phyloP scores from a whole-genome alignment of 2,329 filamentous ascomycete genomes.

The Pochonia chlamydosporia region DNA sequence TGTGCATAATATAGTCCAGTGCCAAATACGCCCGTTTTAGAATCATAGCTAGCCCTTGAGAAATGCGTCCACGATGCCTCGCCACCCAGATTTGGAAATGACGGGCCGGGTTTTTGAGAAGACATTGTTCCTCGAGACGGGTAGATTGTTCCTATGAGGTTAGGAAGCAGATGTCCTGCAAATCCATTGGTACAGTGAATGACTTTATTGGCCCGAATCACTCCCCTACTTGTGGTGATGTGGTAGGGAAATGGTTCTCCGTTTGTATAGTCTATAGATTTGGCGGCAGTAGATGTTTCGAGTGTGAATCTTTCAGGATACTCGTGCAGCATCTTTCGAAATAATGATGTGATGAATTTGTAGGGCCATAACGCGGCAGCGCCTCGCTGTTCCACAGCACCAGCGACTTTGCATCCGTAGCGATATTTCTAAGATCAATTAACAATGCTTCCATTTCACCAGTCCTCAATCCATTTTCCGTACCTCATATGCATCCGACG shows the following conservation, averaged over 20 bases:
- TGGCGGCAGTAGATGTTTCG: constrained; percentile 27
- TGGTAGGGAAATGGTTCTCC: constrained; percentile 25
- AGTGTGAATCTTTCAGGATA: constrained; percentile 25
- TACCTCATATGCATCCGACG: no score
- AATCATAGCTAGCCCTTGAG: constrained; percentile 36
- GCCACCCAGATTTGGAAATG: constrained; percentile 19
- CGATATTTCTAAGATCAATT: no score
- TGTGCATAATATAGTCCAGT: constrained; percentile 16
- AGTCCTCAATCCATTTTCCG: no score
- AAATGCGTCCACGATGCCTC: constrained; percentile 41
- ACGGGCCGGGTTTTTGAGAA: constrained; percentile 33
- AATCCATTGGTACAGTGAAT: constrained; percentile 53
- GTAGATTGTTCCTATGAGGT: constrained; percentile 35
- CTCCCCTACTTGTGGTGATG: constrained; percentile 38
- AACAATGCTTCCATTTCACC: no score
- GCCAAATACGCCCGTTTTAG: constrained; percentile 35
- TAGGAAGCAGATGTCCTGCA: constrained; percentile 42
- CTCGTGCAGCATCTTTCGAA: constrained; percentile 26
- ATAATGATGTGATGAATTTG: constrained; percentile 36
- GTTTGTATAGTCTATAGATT: constrained; percentile 16
- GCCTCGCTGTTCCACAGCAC: constrained; percentile 16
- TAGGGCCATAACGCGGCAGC: constrained; percentile 44
- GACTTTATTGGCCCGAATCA: constrained; percentile 38
- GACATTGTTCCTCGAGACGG: constrained; percentile 42
- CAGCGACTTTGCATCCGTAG: not conserved